Evolutionary conservation across 2,329 filamentous ascomycete species (phyloP), one percentile per base, ranked within the genome.

Genomic region (Aspergillus cejpii): DNA sequence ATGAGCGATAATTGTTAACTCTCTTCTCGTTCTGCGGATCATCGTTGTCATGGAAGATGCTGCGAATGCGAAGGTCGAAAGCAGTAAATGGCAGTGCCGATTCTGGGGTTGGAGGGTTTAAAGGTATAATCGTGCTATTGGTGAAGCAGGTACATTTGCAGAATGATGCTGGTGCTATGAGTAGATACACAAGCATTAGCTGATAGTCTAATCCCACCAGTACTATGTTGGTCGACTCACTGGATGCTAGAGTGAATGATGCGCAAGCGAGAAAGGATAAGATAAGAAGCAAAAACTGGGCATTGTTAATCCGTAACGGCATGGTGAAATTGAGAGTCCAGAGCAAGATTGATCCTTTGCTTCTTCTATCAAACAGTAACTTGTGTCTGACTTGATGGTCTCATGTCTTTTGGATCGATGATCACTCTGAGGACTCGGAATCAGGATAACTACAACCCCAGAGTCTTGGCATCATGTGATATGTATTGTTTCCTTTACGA

Each of bases 91-190:
- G 42, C 10, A 56, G 51, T 14, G 48, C 47, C 5, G 55, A 50
- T 34, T 57, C 50, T 14, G 57, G 52, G 24, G 60, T 60, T 26
- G 47, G 46, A 6, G 73, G 71, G 49, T 80, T 74, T 45, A 84
- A 76, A 14, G 80, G 76, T 52, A 85, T 83, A 41, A 85, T 83
- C 43, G 80, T 83, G 66, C 76, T 80, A 61, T 84, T 84, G 40
- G 74, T 74, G 66, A 79, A 80, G 64, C 81, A 84, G 45, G 79
- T 83, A 63, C 81, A 85, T 77, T 84, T 85, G 75, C 81, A 85
- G 66, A 84, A 85, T 47, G 80, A 82, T 12, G 79, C 78, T 10
- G 67, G 67, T 7, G 61, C 67, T 70, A 39, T 10, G 19, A 14
- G 17, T 34, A 38, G 31, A 45, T n/a, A n/a, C n/a, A 26, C 41